Evolutionary conservation across 805 yeast genomes (phyloP), one percentile per base, ranked within the genome.

Genomic region (Pichia insulana): DNA sequence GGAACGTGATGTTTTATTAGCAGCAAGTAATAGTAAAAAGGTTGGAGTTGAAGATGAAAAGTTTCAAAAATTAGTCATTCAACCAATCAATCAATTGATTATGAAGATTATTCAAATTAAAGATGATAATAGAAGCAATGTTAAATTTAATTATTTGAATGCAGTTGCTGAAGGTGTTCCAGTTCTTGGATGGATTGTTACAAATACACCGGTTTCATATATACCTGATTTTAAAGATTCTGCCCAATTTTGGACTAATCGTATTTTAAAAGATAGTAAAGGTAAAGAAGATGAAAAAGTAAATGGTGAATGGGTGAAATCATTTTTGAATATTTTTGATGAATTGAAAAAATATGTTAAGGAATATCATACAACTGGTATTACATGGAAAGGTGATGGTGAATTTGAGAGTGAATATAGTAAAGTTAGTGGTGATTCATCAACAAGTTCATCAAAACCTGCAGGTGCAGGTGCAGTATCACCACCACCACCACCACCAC

Each of bases 231-330:
- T 80, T 64, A 84, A 82, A 58, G 98, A 92, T 57, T 78, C 94
- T 17, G 84, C 96, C 30, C 90, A 83, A 60, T 92, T 92, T 65
- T 92, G 97, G 88, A 75, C 95, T 10, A 89, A 92, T 65, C 76
- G 95, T 53, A 81, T 90, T 34, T 64, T 89, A 59, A 89, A 89
- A 63, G 96, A 87, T 47, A 79, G 66, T 66, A 87, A 75, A 62
- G 95, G 81, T 16, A 65, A 74, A 38, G 85, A 85, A 38, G 28
- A 31, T 15, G 43, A 44, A 17, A 17, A 40, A 8, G 27, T 19
- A 7, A 31, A 40, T 37, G 80, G 73, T 20, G 83, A 81, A 44
- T 92, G 97, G 97, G 96, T 83, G 32, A 77, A 79, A 48, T 55
- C 62, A 13, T 85, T 78, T 57, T 63, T 76, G 53, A 61, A 67